Conservation (phyloP, 2,329 filamentous ascomycete species). For the Claviceps capensis region DNA sequence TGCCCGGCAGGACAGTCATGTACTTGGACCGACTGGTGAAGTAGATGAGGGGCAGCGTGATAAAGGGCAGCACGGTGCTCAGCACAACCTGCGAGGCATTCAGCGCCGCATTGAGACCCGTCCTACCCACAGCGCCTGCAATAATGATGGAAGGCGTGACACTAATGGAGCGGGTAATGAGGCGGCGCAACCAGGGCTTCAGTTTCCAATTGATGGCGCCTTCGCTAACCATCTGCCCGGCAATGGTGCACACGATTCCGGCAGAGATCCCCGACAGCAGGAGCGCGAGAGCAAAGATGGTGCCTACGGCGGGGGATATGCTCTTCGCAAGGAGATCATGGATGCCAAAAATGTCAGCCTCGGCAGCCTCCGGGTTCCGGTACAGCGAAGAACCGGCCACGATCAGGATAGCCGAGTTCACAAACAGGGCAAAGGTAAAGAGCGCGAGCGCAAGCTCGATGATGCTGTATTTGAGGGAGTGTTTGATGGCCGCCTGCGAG, state of each 20-base stretch:
- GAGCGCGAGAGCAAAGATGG: slow-evolving; percentile 71
- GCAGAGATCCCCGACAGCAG: slow-evolving; percentile 70
- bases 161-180: slow-evolving; percentile 66
- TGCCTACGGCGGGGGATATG: slow-evolving; percentile 63
- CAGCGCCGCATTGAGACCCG: slow-evolving; percentile 57
- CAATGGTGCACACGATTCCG: slow-evolving; percentile 78
- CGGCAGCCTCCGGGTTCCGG: slow-evolving; percentile 41
- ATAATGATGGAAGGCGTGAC: slow-evolving; percentile 76
- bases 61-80: slow-evolving; percentile 67
- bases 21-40: slow-evolving; percentile 69
- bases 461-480: slow-evolving; percentile 61
- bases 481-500: slow-evolving; percentile 56
- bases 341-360: slow-evolving; percentile 74
- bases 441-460: slow-evolving; percentile 57
- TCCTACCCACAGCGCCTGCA: slow-evolving; percentile 59
- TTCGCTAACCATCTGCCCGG: slow-evolving; percentile 80
- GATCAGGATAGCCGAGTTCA: slow-evolving; percentile 72
- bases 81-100: slow-evolving; percentile 68
- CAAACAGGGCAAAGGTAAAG: slow-evolving; percentile 73
- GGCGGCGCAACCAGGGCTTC: slow-evolving; percentile 63
- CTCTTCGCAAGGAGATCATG: slow-evolving; percentile 55
- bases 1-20: slow-evolving; percentile 54
- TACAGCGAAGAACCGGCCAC: slow-evolving; percentile 68
- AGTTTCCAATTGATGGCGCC: slow-evolving; percentile 65
- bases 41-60: slow-evolving; percentile 71